Conservation (phyloP, 2,329 filamentous ascomycete genomes). For the Nemania sp. region DNA sequence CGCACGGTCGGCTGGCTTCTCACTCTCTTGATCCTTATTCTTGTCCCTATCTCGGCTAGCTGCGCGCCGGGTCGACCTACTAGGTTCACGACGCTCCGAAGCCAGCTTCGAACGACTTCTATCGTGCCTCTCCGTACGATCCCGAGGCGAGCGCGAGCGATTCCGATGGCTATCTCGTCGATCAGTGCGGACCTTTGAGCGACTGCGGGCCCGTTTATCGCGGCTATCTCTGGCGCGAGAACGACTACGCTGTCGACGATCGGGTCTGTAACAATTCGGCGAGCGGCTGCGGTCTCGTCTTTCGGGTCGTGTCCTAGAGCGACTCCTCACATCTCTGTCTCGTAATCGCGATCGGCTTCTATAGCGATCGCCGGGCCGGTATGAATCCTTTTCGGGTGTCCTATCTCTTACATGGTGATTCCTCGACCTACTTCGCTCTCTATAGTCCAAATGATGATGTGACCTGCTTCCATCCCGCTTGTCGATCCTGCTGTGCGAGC, state of each 20-base stretch:
- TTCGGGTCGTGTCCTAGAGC: slow-evolving; percentile 32
- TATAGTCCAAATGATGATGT: slow-evolving; percentile 33
- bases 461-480: slow-evolving; percentile 38
- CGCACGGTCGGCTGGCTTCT: slow-evolving; percentile 19
- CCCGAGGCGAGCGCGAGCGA: slow-evolving; percentile 40
- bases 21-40: slow-evolving; percentile 31
- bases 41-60: slow-evolving; percentile 31
- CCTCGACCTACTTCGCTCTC: slow-evolving; percentile 46
- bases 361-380: slow-evolving; percentile 39
- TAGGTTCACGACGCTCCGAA: slow-evolving; percentile 32
- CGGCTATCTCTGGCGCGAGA: slow-evolving; percentile 38
- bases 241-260: slow-evolving; percentile 37
- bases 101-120: slow-evolving; percentile 36
- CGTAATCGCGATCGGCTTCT: slow-evolving; percentile 37
- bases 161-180: slow-evolving; percentile 35
- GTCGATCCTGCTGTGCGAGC: slow-evolving; percentile 37
- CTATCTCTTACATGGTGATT: slow-evolving; percentile 41
- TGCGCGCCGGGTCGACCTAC: slow-evolving; percentile 30
- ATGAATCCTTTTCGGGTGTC: slow-evolving; percentile 40
- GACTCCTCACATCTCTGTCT: slow-evolving; percentile 35
- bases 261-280: slow-evolving; percentile 39
- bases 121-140: slow-evolving; percentile 38
- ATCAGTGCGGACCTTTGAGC: slow-evolving; percentile 32
- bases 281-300: slow-evolving; percentile 37
- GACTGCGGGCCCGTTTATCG: slow-evolving; percentile 39